phyloP scores from a whole-genome alignment of 768 basidiomycete genomes.

The Gelatoporia subvermispora region DNA sequence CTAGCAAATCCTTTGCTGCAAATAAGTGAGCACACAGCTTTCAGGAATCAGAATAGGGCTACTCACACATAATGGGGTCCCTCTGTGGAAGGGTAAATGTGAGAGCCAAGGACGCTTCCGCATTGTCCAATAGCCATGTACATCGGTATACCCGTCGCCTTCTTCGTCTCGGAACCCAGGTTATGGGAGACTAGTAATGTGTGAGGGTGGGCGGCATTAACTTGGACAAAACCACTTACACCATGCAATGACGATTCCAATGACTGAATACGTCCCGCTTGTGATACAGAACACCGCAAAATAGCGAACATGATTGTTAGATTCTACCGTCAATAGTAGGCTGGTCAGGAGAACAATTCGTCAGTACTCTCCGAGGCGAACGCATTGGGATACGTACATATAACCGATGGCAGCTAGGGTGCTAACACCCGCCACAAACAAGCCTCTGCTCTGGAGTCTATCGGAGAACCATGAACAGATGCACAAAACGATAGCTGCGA shows the following conservation, averaged over 20 bases:
- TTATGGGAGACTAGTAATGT: constrained; percentile 28
- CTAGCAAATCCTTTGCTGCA: constrained; percentile 15
- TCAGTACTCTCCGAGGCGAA: background rate
- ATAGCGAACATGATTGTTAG: constrained; percentile 61
- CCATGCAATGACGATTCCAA: constrained; percentile 74
- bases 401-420: constrained; percentile 55
- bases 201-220: background rate
- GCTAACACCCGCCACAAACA: constrained; percentile 41
- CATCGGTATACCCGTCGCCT: constrained; percentile 37
- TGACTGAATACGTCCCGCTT: constrained; percentile 71
- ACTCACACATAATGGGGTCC: constrained; percentile 35
- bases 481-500: constrained; percentile 60
- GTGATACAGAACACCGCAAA: constrained; percentile 78
- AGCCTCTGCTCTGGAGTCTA: constrained; percentile 55
- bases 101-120: constrained; percentile 37
- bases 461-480: constrained; percentile 60
- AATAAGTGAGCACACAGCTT: background rate
- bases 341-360: constrained; percentile 24
- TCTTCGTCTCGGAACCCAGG: constrained; percentile 41
- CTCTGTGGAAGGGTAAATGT: constrained; percentile 37
- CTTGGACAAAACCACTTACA: constrained; percentile 38
- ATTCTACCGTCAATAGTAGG: constrained; percentile 48
- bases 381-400: constrained; percentile 40
- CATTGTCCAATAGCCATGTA: constrained; percentile 38
- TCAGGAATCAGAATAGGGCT: background rate